A percentile compares a stretch with the other conserved stretches of the same genome.
Conservation (phyloP, 768 basidiomycete species). For the Pisolithus orientalis region DNA sequence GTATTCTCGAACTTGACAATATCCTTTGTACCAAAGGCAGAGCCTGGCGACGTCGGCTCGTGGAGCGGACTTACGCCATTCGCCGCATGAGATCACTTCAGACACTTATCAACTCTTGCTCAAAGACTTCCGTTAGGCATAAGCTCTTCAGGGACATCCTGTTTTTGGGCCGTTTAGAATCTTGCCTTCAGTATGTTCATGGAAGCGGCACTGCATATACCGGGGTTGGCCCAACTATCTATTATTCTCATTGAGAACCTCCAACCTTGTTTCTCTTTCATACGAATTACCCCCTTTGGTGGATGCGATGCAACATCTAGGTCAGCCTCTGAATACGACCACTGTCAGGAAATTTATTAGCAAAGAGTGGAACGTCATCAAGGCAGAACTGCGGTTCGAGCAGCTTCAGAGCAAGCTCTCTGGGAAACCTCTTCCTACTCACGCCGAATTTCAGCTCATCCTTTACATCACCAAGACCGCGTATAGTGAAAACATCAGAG, state of each 20-base stretch:
- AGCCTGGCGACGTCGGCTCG: neutral
- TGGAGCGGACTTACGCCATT: neutral
- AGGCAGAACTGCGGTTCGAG: neutral
- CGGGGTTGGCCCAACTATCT: neutral
- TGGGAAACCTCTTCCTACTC: neutral
- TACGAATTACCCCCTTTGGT: neutral
- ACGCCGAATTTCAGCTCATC: constrained; percentile 1
- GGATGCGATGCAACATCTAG: neutral
- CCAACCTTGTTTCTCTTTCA: neutral
- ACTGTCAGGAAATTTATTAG: neutral
- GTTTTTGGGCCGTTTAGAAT: neutral
- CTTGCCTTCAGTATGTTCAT: neutral
- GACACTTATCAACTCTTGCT: neutral
- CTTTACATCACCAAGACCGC: neutral
- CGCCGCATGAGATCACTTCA: neutral
- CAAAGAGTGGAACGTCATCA: neutral
- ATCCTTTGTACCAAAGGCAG: neutral
- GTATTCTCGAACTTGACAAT: neutral
- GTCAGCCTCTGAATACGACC: neutral
- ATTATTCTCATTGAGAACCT: neutral
- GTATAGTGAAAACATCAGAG: neutral
- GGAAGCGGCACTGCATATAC: neutral
- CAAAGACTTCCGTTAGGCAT: neutral
- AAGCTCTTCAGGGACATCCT: neutral
- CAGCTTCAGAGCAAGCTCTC: neutral